phyloP scores from a whole-genome alignment of 1,139 yeast genomes.

The Wickerhamiella pararugosa region DNA sequence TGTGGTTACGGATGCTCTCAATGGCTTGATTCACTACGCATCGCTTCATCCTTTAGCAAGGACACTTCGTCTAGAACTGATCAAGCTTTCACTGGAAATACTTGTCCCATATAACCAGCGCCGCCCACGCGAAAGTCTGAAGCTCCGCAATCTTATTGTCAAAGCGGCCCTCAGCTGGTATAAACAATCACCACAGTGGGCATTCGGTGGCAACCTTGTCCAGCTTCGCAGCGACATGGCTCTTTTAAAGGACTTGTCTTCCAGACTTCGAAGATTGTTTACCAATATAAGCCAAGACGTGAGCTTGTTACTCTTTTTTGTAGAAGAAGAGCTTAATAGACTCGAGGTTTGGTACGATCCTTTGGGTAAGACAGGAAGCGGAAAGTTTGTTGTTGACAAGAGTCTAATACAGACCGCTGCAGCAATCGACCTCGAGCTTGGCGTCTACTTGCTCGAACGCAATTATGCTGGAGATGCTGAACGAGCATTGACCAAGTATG shows the following conservation, averaged over 20 bases:
- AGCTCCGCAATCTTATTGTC: constrained; percentile 38
- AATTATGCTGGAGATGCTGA: constrained; percentile 24
- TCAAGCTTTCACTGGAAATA: constrained; percentile 53
- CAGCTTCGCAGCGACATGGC: constrained; percentile 57
- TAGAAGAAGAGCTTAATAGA: constrained; percentile 61
- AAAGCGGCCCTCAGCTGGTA: constrained; percentile 75
- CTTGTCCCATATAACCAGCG: constrained; percentile 22
- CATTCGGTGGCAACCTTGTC: constrained; percentile 71
- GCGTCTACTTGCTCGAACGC: constrained; percentile 54
- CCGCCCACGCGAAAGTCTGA: constrained; percentile 21
- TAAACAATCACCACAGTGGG: constrained; percentile 45
- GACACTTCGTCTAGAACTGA: constrained; percentile 55
- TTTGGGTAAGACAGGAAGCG: constrained; percentile 24
- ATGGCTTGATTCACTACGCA: constrained; percentile 35
- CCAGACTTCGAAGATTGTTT: neutral
- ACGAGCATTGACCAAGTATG: constrained; percentile 33
- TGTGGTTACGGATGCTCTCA: constrained; percentile 43
- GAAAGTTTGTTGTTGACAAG: constrained; percentile 8
- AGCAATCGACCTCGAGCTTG: constrained; percentile 53
- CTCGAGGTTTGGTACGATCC: constrained; percentile 74
- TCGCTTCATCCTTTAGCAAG: constrained; percentile 76
- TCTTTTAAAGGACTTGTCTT: constrained; percentile 28
- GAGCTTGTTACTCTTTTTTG: constrained; percentile 38
- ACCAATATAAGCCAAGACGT: constrained; percentile 8
- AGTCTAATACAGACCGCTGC: constrained; percentile 38